Base-by-base conservation (phyloP, 306 rosid genomes). In the Alnus glutinosa region DNA sequence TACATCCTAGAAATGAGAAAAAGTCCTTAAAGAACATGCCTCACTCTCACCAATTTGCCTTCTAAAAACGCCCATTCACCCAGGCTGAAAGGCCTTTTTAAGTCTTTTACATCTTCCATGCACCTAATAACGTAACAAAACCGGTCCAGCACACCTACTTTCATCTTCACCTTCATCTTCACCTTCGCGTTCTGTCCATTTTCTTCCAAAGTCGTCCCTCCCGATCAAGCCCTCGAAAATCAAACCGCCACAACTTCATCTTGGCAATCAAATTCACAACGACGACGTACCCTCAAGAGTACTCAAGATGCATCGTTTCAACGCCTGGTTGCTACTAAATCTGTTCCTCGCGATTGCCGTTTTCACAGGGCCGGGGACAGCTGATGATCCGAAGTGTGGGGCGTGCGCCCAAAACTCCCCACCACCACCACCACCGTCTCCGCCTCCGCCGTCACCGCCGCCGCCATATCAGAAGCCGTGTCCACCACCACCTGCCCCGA, bases 51-150 rank as follows among this genome's bases (percentile, higher is more conserved):
- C 54, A 51, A 0, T 64, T 70, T 47, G 11, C 73, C 11, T 9
- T 28, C 78, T 12, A 37, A 70, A 59, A 4, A 2, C 39, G 28
- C 23, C 59, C 75, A 49, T 1, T 7, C 15, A n/a, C 39, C 30
- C 4, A 12, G 0, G 19, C 12, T 8, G 15, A 39, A 37, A 28
- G 47, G 18, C 46, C 18, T 62, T 61, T 62, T 61, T 37, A 23
- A 44, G 48, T 19, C 75, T 42, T 57, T 80, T 18, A 8, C 57
- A 36, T 54, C 49, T 78, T 36, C 86, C 89, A 84, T 88, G 92
- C 92, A 87, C 88, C 85, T 70, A 77, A 54, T 77, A 84, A 84
- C 91, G 83, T 84, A 69, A 81, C 15, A 77, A 79, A 69, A 30
- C 71, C 49, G 62, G 59, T 39, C 80, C 51, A 51, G 13, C 28